These are phyloP conservation scores for Periconia digitata DNA, from an alignment of 2,329 filamentous ascomycete species.

Conservation along the genomic window DNA sequence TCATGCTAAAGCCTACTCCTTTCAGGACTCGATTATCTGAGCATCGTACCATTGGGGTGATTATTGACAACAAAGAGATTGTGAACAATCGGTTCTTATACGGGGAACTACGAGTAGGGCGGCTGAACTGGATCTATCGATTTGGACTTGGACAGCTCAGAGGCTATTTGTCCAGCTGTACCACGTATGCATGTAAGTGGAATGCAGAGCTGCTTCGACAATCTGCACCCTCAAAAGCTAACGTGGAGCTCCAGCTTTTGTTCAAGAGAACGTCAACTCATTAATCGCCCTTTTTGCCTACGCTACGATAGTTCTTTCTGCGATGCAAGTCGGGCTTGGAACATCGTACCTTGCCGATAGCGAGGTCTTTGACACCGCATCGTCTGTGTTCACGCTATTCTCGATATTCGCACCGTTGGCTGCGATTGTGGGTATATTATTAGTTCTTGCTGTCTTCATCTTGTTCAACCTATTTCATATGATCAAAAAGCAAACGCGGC, in stretches of 20 bases:
- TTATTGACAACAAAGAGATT: background rate
- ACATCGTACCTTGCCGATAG: constrained; percentile 16
- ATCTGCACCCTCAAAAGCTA: background rate
- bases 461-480: constrained; percentile 17
- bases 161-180: constrained; percentile 24
- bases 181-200: constrained; percentile 17
- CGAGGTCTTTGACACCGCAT: constrained; percentile 22
- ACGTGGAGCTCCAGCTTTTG: constrained; percentile 11
- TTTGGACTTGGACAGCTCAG: constrained; percentile 13
- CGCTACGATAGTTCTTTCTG: constrained; percentile 27
- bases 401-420: constrained; percentile 22
- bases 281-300: constrained; percentile 27
- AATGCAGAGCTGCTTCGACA: no score
- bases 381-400: constrained; percentile 24
- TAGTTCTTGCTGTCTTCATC: constrained; percentile 15
- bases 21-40: background rate
- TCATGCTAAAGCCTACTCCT: constrained; percentile 3
- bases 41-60: background rate
- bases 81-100: constrained; percentile 29
- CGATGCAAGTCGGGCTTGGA: constrained; percentile 27
- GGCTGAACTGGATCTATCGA: constrained; percentile 29
- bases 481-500: constrained; percentile 1
- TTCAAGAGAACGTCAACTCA: constrained; percentile 25
- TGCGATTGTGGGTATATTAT: constrained; percentile 14
- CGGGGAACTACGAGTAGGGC: constrained; percentile 25